Evolutionary conservation across 1,284 basidiomycete genomes (phyloP).

Genomic region (Phlebopus sp.): DNA sequence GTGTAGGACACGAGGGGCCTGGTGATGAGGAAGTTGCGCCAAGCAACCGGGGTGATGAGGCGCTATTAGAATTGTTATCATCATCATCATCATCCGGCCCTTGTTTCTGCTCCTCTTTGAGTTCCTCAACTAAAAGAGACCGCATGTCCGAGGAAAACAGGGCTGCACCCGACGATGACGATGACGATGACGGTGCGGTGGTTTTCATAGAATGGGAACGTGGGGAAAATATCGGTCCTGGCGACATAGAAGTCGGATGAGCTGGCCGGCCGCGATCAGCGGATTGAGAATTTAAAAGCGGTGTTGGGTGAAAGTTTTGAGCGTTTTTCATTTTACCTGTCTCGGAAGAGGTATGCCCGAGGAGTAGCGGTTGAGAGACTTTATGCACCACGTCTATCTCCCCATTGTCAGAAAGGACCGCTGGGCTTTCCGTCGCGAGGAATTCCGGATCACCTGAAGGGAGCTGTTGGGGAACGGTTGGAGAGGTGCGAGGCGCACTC

Average conservation of each 20-base stretch:
- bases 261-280: background rate
- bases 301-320: slow-evolving; percentile 11
- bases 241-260: background rate
- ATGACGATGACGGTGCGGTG: slow-evolving; percentile 1
- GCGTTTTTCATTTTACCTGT: slow-evolving; percentile 8
- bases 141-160: slow-evolving; percentile 26
- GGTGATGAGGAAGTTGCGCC: background rate
- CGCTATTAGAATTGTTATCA: background rate
- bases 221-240: background rate
- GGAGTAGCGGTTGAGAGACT: slow-evolving; percentile 34
- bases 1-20: background rate
- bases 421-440: background rate
- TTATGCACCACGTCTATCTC: slow-evolving; percentile 18
- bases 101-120: slow-evolving; percentile 44
- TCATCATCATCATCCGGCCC: slow-evolving; percentile 7
- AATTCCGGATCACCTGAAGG: background rate
- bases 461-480: background rate
- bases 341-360: background rate
- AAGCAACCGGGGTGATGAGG: background rate
- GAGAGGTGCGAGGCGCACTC: background rate
- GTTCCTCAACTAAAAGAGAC: slow-evolving; percentile 42
- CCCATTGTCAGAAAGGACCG: background rate
- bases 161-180: background rate
- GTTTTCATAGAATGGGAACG: background rate
- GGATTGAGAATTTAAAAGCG: slow-evolving; percentile 1